Base-by-base conservation (phyloP, 352 stramenopile species). In the Lagenidium giganteum region DNA sequence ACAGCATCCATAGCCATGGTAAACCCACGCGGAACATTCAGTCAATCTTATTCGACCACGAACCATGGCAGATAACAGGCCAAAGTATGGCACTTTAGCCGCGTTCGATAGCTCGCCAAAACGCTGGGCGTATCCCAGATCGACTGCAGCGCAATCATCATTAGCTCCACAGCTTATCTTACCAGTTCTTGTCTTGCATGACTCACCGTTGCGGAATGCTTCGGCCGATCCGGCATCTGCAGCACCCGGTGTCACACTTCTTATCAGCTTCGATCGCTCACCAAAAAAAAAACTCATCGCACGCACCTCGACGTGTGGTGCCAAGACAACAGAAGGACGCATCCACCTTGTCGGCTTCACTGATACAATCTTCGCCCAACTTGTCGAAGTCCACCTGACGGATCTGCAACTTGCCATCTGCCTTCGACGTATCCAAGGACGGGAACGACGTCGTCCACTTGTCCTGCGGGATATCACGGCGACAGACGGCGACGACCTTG, bases 251-350 rank as follows among this genome's bases (percentile, higher is more conserved):
- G 29, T 20, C 18, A 34, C 7, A 18, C 16, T 9, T 23, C 31
- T 41, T 8, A n/a, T 50, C 31, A 25, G 18, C 31, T n/a, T 14
- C 11, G 8, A 20, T 6, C 30, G 34, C 42, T 16, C 32, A 17
- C 8, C 11, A 38, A 18, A 13, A 18, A 18, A 8, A 5, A 3
- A 49, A 16, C 13, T 13, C 18, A 18, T 8, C 13, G 12, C 26
- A 26, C 35, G 21, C 17, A 73, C 67, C 54, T 64, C 83, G 83
- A 43, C 73, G 70, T 1, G 79, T 88, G 8, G 79, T 88, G 22
- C 79, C 75, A 3, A 91, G 49, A 21, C 75, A 88, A 31, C 70
- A 85, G 51, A 91, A 91, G 7, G 71, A 62, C 0, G 75, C 73
- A 43, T 82, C 66, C 26, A 86, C 60, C 22, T 77, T 64, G 44